These are phyloP conservation scores for Recurvomyces mirabilis DNA, from an alignment of 495 filamentous ascomycete genomes.

Conservation along the genomic window DNA sequence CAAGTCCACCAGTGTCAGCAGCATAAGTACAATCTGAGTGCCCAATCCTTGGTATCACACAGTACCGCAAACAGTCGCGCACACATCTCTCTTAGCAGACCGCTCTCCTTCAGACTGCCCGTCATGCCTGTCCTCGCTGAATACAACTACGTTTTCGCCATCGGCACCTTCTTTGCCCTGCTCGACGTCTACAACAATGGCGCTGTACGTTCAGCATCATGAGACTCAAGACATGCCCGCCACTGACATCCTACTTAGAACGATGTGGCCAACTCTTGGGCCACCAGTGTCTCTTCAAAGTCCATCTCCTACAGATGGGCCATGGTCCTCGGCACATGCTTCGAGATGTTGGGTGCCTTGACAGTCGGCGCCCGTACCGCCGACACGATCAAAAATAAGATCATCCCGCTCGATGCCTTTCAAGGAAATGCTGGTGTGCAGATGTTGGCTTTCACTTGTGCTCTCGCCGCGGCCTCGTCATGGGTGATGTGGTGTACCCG, in stretches of 20 bases:
- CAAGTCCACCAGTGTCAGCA: too few relatives aligned
- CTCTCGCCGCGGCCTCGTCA: constrained; percentile 41
- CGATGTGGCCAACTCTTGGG: constrained; percentile 28
- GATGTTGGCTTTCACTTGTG: constrained; percentile 54
- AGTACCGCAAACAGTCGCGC: too few relatives aligned
- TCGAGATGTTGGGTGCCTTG: constrained; percentile 54
- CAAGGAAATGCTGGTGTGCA: constrained; percentile 40
- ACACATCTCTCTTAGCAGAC: too few relatives aligned
- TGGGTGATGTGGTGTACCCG: constrained; percentile 38
- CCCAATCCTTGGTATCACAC: too few relatives aligned
- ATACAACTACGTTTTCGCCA: constrained; percentile 56
- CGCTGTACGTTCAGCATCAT: constrained; percentile 40
- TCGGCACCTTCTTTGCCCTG: constrained; percentile 65
- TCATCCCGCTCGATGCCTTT: constrained; percentile 46
- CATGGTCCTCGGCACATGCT: constrained; percentile 18
- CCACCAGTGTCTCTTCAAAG: constrained; percentile 21
- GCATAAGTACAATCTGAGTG: too few relatives aligned
- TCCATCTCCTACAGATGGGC: constrained; percentile 24
- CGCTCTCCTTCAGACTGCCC: too few relatives aligned
- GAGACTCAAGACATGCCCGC: background rate
- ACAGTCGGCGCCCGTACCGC: constrained; percentile 54
- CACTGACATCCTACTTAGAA: constrained; percentile 1
- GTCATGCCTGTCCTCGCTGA: too few relatives aligned
- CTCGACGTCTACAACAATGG: constrained; percentile 64
- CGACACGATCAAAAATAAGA: constrained; percentile 55